Percentiles rank a stretch among this genome's conserved stretches.
Conservation (phyloP, 441 rosid genomes). For the Gossypium schwendimanii region DNA sequence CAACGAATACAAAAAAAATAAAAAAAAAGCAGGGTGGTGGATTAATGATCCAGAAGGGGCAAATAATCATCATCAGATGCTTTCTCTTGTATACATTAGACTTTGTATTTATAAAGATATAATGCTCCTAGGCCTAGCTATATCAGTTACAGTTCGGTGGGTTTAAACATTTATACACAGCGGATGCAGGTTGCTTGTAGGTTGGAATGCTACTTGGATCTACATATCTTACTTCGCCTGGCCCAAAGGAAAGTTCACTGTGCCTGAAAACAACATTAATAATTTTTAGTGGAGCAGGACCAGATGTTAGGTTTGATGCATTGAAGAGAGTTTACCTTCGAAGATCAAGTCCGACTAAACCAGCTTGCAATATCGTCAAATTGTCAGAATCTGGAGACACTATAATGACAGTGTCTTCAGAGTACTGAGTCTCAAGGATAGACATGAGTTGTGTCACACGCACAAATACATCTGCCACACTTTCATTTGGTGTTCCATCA, state of each 20-base stretch:
- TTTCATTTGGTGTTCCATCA: constrained; percentile 89
- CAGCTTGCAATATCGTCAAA: constrained; percentile 74
- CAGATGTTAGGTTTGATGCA: background rate
- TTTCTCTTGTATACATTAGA: background rate
- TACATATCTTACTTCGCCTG: constrained; percentile 77
- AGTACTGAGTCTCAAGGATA: constrained; percentile 85
- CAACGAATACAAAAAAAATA: background rate
- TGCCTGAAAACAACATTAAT: constrained; percentile 45
- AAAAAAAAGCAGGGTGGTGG: background rate
- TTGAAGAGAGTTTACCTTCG: constrained; percentile 40
- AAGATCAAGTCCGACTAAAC: constrained; percentile 74
- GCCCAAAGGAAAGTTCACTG: constrained; percentile 56
- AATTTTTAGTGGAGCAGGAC: background rate
- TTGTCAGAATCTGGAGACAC: constrained; percentile 95
- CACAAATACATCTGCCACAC: constrained; percentile 78
- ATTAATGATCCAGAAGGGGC: background rate
- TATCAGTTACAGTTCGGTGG: constrained; percentile 67
- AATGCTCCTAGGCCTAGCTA: background rate
- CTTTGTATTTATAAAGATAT: background rate
- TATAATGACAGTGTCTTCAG: constrained; percentile 59
- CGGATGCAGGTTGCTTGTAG: constrained; percentile 83
- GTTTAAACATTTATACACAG: constrained; percentile 65
- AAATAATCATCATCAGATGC: background rate
- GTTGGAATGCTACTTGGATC: constrained; percentile 60
- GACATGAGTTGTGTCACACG: constrained; percentile 93